Evolutionary conservation across 441 rosid genomes (phyloP), one percentile per base, ranked within the genome.

Genomic region (Erodium trifolium): DNA sequence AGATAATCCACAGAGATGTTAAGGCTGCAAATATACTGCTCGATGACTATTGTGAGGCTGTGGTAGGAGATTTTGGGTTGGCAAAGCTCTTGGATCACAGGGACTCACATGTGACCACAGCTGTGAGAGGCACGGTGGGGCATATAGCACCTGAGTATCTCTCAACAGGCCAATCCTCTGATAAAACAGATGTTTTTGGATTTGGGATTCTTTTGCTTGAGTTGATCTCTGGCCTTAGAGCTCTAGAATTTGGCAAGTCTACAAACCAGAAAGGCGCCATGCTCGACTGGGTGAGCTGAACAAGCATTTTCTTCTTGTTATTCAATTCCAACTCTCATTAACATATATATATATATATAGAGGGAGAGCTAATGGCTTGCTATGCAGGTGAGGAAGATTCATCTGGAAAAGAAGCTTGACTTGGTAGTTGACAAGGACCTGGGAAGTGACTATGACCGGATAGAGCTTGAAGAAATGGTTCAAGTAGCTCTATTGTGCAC

Each of bases 151-250:
- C 96, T 0, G 97, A 93, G 73, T 93, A 93, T 75, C 86, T 93
- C 27, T 91, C 96, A n/a, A 93, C 97, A 5, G 98, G 97, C 41
- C 98, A 93, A 72, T 93, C 98, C 69, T 93, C 98, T 1, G 98
- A 93, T 71, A 93, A 93, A 73, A 93, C 98, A 1, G 98, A 93
- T 76, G 97, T 93, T 67, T 93, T 89, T n/a, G 98, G 98, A 41
- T 93, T 91, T 14, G 98, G 98, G 29, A 93, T 91, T 45, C 96
- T 93, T 62, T 75, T 89, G 5, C 92, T 93, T 0, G 96, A 93
- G 78, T 49, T 93, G 68, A 85, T 89, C 68, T 81, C 93, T 53
- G 95, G 98, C 57, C 76, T 83, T 39, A 84, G 94, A 78, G 93
- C 98, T 72, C 85, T 89, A 34, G 92, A 91, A 39, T 91, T 89